Evolutionary conservation across 257 asterid genomes (phyloP).

Genomic region (Penstemon barbatus): DNA sequence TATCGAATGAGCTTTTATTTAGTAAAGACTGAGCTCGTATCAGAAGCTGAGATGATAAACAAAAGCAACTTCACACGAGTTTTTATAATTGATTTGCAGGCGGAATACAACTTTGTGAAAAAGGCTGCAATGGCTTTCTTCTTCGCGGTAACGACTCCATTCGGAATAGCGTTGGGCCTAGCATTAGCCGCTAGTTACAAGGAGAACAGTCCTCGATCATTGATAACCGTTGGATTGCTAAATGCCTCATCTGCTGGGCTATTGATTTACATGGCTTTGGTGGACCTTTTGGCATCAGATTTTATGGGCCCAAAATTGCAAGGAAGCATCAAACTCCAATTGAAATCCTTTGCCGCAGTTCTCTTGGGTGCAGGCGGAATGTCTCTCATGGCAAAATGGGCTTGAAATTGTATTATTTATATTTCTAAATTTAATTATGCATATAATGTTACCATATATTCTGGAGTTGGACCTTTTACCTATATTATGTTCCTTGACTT

Average conservation of each 20-base stretch:
- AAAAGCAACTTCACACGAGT: too few relatives aligned
- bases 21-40: too few relatives aligned
- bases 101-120: constrained; percentile 42
- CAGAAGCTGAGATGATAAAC: too few relatives aligned
- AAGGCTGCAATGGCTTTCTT: constrained; percentile 54
- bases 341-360: constrained; percentile 41
- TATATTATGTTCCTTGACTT: too few relatives aligned
- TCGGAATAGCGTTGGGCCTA: constrained; percentile 55
- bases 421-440: too few relatives aligned
- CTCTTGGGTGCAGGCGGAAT: constrained; percentile 55
- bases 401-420: constrained; percentile 1
- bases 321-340: constrained; percentile 40
- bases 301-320: constrained; percentile 51
- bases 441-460: too few relatives aligned
- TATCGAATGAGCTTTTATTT: too few relatives aligned
- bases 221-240: constrained; percentile 53
- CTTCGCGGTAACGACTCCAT: constrained; percentile 52
- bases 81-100: constrained; percentile 31
- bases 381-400: constrained; percentile 72
- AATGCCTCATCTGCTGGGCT: constrained; percentile 52
- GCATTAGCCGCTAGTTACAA: constrained; percentile 39
- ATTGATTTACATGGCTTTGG: constrained; percentile 53
- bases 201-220: constrained; percentile 49
- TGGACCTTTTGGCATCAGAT: constrained; percentile 55
- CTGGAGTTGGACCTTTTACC: too few relatives aligned